Evolutionary conservation across 345 rosid genomes (phyloP).

Genomic region (Populus deltoides): DNA sequence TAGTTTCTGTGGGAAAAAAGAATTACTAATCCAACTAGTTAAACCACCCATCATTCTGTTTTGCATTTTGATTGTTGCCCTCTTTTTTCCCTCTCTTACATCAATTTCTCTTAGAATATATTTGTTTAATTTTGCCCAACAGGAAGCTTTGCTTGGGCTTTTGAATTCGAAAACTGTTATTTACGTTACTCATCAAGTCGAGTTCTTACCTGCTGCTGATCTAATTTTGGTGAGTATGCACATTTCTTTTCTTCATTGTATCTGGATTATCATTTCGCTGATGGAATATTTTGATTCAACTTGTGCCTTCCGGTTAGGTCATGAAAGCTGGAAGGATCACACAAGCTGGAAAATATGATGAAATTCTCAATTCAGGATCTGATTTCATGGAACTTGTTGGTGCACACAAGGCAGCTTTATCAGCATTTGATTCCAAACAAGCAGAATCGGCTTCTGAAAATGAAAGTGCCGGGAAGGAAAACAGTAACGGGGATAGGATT

Average conservation of each 20-base stretch:
- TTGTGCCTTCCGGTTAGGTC: slow-evolving; percentile 39
- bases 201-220: slow-evolving; percentile 68
- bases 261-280: not conserved
- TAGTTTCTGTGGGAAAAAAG: not conserved
- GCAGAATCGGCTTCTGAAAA: slow-evolving; percentile 30
- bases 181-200: slow-evolving; percentile 66
- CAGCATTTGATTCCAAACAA: slow-evolving; percentile 47
- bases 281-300: not conserved
- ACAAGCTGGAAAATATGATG: slow-evolving; percentile 71
- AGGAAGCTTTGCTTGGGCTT: slow-evolving; percentile 62
- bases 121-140: slow-evolving; percentile 4
- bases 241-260: not conserved
- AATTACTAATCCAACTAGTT: not conserved
- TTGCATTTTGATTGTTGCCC: not conserved
- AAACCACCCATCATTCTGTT: not conserved
- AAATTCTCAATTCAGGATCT: slow-evolving; percentile 59
- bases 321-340: slow-evolving; percentile 76
- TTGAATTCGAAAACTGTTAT: slow-evolving; percentile 50
- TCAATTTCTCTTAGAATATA: not conserved
- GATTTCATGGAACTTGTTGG: slow-evolving; percentile 77
- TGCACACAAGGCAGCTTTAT: slow-evolving; percentile 67
- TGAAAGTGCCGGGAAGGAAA: too few species aligned
- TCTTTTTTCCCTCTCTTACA: not conserved
- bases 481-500: not conserved
- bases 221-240: slow-evolving; percentile 50